Conservation (phyloP, 2,329 filamentous ascomycete genomes). For the Coleophoma crateriformis region DNA sequence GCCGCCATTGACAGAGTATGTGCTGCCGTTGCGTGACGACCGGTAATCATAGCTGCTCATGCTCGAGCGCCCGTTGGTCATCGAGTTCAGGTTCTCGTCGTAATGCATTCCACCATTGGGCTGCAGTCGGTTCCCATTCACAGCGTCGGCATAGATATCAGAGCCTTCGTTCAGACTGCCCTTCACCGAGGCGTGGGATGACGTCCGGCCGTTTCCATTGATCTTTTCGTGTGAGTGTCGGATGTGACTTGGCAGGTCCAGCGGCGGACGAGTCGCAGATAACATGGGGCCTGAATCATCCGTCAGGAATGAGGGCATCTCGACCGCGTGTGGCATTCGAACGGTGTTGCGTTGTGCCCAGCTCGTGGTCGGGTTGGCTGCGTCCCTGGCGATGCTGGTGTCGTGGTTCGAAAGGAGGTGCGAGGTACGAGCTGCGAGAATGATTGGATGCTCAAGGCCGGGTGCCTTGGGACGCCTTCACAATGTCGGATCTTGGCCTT, state of each 20-base stretch:
- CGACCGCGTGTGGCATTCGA: conserved; percentile 36
- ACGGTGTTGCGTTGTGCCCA: conserved; percentile 12
- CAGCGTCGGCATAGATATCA: conserved; percentile 24
- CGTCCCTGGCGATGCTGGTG: conserved; percentile 7
- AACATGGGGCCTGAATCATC: conserved; percentile 30
- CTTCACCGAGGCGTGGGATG: conserved; percentile 23
- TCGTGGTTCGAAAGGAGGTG: conserved; percentile 14
- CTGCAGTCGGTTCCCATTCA: conserved; percentile 9
- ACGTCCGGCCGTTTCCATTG: conserved; percentile 24
- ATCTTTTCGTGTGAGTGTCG: conserved; percentile 25
- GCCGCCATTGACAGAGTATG: conserved; percentile 21
- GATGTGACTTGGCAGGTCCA: conserved; percentile 31
- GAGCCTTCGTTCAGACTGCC: conserved; percentile 26
- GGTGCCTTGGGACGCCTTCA: conserved; percentile 1
- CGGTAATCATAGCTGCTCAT: conserved; percentile 31
- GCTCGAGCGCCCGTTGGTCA: conserved; percentile 50
- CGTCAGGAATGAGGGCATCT: conserved; percentile 46
- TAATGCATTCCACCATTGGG: conserved; percentile 22
- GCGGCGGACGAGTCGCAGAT: conserved; percentile 19
- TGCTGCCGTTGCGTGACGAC: conserved; percentile 23
- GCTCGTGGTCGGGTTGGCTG: conserved; percentile 10
- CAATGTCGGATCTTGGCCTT: neutral
- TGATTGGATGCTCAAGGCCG: conserved; percentile 10
- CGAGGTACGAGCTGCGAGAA: conserved; percentile 11
- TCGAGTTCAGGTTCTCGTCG: conserved; percentile 51